phyloP scores from a whole-genome alignment of 192 early-diverging fungal species.

The Cetraspora pellucida region DNA sequence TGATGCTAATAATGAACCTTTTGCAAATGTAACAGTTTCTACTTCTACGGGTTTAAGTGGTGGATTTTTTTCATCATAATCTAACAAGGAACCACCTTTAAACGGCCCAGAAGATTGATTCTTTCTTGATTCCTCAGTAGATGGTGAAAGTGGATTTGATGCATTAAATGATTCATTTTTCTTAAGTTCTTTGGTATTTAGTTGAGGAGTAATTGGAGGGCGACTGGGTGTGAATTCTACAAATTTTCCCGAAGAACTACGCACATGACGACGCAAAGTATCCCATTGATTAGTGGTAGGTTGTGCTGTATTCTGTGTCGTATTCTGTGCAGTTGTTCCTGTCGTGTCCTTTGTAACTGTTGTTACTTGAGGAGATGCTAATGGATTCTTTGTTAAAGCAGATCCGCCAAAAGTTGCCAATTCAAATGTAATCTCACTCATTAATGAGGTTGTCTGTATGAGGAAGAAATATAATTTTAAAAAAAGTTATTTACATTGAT shows the following conservation, averaged over 20 bases:
- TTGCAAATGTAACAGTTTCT: background rate
- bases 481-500: background rate
- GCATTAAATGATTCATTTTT: background rate
- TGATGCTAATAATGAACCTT: conserved; percentile 31
- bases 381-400: background rate
- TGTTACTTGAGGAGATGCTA: background rate
- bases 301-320: background rate
- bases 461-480: background rate
- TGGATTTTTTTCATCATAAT: conserved; percentile 25
- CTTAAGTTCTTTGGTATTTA: background rate
- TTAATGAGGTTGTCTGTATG: conserved; percentile 5
- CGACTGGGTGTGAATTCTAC: too few relatives aligned
- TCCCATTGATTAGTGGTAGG: background rate
- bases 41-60: conserved; percentile 15
- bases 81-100: conserved; percentile 14
- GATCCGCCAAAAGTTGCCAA: background rate
- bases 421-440: conserved; percentile 18
- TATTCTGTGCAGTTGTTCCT: background rate
- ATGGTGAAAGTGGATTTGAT: too few relatives aligned
- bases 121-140: background rate
- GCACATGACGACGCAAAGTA: background rate
- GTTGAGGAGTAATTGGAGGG: background rate
- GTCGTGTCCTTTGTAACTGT: background rate
- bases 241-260: background rate
- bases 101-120: background rate